Evolutionary conservation across 805 yeast genomes (phyloP).

Genomic region (Yamadazyma phyllophila): DNA sequence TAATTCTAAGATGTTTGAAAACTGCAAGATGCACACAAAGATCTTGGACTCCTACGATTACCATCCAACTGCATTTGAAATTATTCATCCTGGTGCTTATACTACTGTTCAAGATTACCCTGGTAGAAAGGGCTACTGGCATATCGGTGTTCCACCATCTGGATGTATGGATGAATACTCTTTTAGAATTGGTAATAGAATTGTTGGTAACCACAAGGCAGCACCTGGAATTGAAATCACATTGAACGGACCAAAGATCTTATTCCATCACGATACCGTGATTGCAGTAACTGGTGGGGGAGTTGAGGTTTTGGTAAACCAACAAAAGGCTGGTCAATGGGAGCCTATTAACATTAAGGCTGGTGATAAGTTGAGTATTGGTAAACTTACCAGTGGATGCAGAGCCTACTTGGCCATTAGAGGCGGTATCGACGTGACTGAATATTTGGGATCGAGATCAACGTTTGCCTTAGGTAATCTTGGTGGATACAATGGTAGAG

Average conservation of each 20-base stretch:
- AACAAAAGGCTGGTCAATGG: conserved; percentile 57
- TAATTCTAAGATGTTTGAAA: conserved; percentile 76
- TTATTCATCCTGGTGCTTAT: conserved; percentile 67
- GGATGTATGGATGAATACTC: conserved; percentile 97
- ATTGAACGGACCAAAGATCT: conserved; percentile 77
- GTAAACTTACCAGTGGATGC: conserved; percentile 80
- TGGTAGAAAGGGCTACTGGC: conserved; percentile 86
- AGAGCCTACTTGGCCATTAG: conserved; percentile 86
- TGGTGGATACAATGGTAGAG: conserved; percentile 95
- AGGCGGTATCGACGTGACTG: conserved; percentile 92
- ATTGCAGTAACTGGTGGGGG: conserved; percentile 88
- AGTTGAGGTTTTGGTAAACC: conserved; percentile 66
- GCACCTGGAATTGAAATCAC: conserved; percentile 94
- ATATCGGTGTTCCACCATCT: conserved; percentile 95
- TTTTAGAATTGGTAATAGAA: conserved; percentile 82
- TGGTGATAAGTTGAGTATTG: conserved; percentile 79
- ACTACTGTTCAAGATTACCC: conserved; percentile 97
- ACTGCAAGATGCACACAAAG: conserved; percentile 83
- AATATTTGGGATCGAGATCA: conserved; percentile 92
- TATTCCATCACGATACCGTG: conserved; percentile 78
- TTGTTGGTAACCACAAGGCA: conserved; percentile 79
- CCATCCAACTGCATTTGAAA: conserved; percentile 80
- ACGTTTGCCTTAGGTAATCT: conserved; percentile 91
- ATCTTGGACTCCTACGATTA: conserved; percentile 80
- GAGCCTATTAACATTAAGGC: conserved; percentile 65